A percentile compares a stretch with the other conserved stretches of the same genome.
Evolutionary conservation across 2,329 filamentous ascomycete species (phyloP).

Genomic region (Colletotrichum sidae): DNA sequence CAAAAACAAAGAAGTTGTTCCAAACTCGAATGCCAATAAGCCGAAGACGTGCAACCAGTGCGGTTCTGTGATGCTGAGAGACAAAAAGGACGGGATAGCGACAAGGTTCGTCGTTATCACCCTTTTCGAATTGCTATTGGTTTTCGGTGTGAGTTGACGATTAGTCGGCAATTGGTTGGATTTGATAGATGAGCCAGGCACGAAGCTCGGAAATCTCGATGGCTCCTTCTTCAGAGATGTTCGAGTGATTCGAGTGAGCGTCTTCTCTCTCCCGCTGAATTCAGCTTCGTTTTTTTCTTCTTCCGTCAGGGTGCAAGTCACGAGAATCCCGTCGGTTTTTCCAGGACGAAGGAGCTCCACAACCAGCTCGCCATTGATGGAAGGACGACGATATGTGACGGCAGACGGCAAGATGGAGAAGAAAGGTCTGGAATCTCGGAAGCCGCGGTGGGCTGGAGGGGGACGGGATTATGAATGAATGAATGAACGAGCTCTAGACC

Average conservation of each 20-base stretch:
- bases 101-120: no score
- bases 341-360: slow-evolving; percentile 34
- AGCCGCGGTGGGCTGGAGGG: slow-evolving; percentile 34
- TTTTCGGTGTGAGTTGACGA: no score
- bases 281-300: not conserved
- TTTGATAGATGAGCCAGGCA: no score
- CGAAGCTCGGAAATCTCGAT: no score
- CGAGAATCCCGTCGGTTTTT: slow-evolving; percentile 36
- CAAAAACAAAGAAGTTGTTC: slow-evolving; percentile 8
- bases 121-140: no score
- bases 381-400: slow-evolving; percentile 10
- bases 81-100: slow-evolving; percentile 1
- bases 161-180: no score
- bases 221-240: no score
- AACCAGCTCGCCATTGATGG: slow-evolving; percentile 35
- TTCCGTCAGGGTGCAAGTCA: slow-evolving; percentile 25
- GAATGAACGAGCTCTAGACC: slow-evolving; percentile 33
- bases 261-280: no score
- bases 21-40: no score
- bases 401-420: not conserved
- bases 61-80: slow-evolving; percentile 7
- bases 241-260: no score
- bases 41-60: no score
- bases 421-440: slow-evolving; percentile 8
- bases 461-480: slow-evolving; percentile 32